phyloP scores from a whole-genome alignment of 2,329 filamentous ascomycete species.

The Sphaerostilbella broomeana region DNA sequence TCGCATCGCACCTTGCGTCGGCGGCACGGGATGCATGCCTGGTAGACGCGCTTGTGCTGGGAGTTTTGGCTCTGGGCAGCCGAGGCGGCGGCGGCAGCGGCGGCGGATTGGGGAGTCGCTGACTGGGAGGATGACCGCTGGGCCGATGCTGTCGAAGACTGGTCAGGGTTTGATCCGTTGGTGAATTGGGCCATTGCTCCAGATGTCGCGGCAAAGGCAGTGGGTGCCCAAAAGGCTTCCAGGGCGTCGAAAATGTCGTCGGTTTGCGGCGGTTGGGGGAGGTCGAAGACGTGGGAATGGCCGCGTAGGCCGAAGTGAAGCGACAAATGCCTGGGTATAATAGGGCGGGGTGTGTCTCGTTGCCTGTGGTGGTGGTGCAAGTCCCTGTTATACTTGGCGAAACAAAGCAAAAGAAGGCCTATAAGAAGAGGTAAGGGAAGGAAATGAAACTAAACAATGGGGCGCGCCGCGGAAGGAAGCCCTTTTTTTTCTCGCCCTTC shows the following conservation, averaged over 20 bases:
- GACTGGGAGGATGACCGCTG: too few species aligned
- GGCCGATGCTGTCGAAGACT: constrained; percentile 16
- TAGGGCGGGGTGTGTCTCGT: constrained; percentile 5
- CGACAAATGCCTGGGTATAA: constrained; percentile 1
- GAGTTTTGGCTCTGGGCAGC: constrained; percentile 15
- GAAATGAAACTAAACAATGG: too few species aligned
- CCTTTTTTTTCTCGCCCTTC: too few species aligned
- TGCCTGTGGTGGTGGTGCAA: too few species aligned
- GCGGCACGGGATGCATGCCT: constrained; percentile 57
- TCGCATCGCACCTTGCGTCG: constrained; percentile 58
- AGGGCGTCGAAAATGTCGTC: constrained; percentile 17
- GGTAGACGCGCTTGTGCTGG: constrained; percentile 57
- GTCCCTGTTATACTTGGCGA: too few species aligned
- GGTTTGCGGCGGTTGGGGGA: constrained; percentile 32
- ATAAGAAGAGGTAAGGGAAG: too few species aligned
- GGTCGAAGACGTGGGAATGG: constrained; percentile 17
- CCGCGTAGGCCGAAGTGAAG: constrained; percentile 17
- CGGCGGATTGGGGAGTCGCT: too few species aligned
- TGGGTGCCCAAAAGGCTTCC: not conserved
- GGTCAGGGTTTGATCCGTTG: constrained; percentile 17
- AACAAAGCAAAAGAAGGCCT: too few species aligned
- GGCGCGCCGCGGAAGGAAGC: too few species aligned
- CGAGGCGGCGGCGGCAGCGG: constrained; percentile 16
- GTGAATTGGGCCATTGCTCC: constrained; percentile 18
- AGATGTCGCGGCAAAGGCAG: not conserved